Evolutionary conservation across 1,139 yeast genomes (phyloP), one percentile per base, ranked within the genome.

Genomic region (Geotrichum citri-aurantii): DNA sequence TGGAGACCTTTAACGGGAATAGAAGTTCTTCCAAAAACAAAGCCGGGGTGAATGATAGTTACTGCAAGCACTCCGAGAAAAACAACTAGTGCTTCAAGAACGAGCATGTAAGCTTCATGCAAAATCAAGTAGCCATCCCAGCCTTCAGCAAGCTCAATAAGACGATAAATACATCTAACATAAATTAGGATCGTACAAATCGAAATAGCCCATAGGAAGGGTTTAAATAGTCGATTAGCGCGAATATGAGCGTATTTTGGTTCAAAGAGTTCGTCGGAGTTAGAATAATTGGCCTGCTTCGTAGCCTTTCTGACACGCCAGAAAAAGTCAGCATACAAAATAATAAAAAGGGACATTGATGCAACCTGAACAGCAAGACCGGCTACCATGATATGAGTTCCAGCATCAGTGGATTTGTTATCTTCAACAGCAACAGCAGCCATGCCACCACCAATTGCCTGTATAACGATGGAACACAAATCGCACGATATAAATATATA

Each of bases 371-470:
- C 77, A 0, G 84, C 83, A 62, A 92, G 79, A 33, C 97, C 97
- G 2, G 83, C 96, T 63, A 89, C 83, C 87, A 91, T 88, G 58
- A 86, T 76, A 71, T 88, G 77, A 0, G 89, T 81, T 42, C 97
- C 98, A 0, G 77, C 71, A 1, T 68, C 71, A 0, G 83, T 68
- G 59, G 68, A 63, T 27, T 73, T 66, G 26, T 72, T 69, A 3
- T 71, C 68, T 23, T 77, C 68, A 11, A 81, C 74, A 0, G 82
- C 81, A 40, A 79, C 76, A 1, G 95, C 83, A 2, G 91, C 85
- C 65, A 85, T 81, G 61, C 92, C 96, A 58, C 89, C 90, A 44
- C 97, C 97, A 27, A 79, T 83, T 5, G 89, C 97, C 66, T 91
- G 97, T 44, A 91, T 72, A 14, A 85, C 71, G 62, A 91, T 77